Conservation (phyloP, 768 basidiomycete genomes). For the Kwoniella heveanensis region DNA sequence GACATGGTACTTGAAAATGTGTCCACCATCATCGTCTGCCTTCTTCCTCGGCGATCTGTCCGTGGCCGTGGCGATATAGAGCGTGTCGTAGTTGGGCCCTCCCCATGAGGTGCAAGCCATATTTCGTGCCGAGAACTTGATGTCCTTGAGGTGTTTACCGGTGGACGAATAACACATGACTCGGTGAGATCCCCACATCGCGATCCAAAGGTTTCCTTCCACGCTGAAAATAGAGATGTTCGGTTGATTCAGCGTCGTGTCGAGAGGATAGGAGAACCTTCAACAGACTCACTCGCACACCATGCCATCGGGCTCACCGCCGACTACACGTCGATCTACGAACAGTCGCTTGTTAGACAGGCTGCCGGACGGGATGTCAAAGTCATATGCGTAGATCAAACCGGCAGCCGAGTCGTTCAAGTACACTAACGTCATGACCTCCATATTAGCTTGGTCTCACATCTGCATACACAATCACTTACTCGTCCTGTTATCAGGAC, state of each 20-base stretch:
- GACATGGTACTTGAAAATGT: conserved; percentile 32
- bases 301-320: conserved; percentile 33
- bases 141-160: conserved; percentile 29
- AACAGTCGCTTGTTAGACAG: conserved; percentile 28
- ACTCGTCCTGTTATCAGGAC: conserved; percentile 33
- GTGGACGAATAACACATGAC: conserved; percentile 27
- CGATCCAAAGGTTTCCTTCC: conserved; percentile 33
- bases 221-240: background rate
- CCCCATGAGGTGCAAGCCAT: conserved; percentile 33
- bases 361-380: conserved; percentile 26
- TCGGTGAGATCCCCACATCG: conserved; percentile 30
- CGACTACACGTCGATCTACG: conserved; percentile 23
- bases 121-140: conserved; percentile 30
- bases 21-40: conserved; percentile 23
- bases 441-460: no score
- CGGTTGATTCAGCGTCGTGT: no score
- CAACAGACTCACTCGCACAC: conserved; percentile 10
- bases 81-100: conserved; percentile 27
- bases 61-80: conserved; percentile 28
- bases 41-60: conserved; percentile 10
- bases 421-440: no score
- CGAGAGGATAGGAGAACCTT: background rate
- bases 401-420: conserved; percentile 33
- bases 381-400: conserved; percentile 29
- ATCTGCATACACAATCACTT: background rate